Evolutionary conservation across 2,329 filamentous ascomycete genomes (phyloP).

Genomic region (Lachnellula arida): DNA sequence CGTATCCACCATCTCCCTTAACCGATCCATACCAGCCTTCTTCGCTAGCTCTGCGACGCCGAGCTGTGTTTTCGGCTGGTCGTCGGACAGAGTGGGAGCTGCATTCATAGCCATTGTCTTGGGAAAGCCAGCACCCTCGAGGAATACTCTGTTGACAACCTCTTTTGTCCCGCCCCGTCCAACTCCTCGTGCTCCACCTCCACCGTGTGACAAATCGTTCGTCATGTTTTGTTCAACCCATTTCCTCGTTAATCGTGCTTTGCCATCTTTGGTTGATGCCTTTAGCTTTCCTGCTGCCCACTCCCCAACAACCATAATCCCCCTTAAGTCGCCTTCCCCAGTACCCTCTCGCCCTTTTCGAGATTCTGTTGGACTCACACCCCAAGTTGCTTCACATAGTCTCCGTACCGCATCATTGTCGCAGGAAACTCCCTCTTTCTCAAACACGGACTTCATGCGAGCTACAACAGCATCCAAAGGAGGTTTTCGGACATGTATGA

Average conservation of each 20-base stretch:
- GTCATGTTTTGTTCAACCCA: conserved; percentile 74
- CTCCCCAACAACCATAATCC: conserved; percentile 81
- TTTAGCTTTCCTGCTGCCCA: conserved; percentile 75
- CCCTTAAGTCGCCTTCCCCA: conserved; percentile 70
- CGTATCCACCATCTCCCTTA: conserved; percentile 73
- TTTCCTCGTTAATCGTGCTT: conserved; percentile 57
- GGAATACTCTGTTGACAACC: conserved; percentile 72
- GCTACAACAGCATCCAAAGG: conserved; percentile 79
- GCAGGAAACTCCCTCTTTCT: conserved; percentile 81
- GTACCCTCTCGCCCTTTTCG: conserved; percentile 63
- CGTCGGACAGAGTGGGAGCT: conserved; percentile 25
- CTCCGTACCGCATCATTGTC: conserved; percentile 86
- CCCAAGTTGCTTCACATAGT: conserved; percentile 79
- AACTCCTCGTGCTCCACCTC: conserved; percentile 65
- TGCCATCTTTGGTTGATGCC: conserved; percentile 38
- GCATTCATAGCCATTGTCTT: conserved; percentile 30
- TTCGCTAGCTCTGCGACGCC: conserved; percentile 71
- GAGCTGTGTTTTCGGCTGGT: conserved; percentile 50
- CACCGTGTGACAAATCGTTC: conserved; percentile 63
- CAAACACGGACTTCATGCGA: conserved; percentile 78
- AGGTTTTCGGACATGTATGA: conserved; percentile 87
- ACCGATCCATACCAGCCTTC: conserved; percentile 64
- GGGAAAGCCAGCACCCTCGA: conserved; percentile 69
- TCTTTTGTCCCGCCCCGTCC: conserved; percentile 70
- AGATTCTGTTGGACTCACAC: conserved; percentile 67